Percentiles rank a stretch among this genome's conserved stretches.
Evolutionary conservation across 208 protist species (phyloP).

Genomic region (Leishmania lainsoni): DNA sequence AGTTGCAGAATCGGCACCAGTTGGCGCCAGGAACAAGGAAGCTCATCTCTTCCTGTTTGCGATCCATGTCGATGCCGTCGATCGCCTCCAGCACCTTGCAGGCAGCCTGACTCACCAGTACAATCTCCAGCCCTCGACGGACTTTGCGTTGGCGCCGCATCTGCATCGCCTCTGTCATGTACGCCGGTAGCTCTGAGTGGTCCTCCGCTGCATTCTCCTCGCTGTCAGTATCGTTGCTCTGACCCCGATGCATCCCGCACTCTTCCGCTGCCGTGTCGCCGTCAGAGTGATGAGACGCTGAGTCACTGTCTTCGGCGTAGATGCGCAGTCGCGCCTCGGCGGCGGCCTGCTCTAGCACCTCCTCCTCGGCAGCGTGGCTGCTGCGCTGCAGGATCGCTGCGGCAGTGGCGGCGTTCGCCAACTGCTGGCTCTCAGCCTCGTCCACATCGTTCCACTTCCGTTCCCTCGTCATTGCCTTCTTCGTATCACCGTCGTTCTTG

Average conservation of each 20-base stretch:
- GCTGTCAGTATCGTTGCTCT: not conserved
- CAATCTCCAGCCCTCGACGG: slow-evolving; percentile 34
- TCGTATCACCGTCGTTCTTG: not conserved
- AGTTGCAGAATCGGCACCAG: slow-evolving; percentile 61
- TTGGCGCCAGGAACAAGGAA: slow-evolving; percentile 52
- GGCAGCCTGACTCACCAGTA: slow-evolving; percentile 49
- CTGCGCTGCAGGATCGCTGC: slow-evolving; percentile 24
- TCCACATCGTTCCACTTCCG: slow-evolving; percentile 15
- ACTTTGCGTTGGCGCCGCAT: slow-evolving; percentile 44
- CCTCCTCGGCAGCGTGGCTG: slow-evolving; percentile 16
- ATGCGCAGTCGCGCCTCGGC: slow-evolving; percentile 28
- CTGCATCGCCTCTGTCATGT: slow-evolving; percentile 42
- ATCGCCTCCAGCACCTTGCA: slow-evolving; percentile 32
- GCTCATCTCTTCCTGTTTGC: slow-evolving; percentile 48
- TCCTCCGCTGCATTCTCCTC: slow-evolving; percentile 14
- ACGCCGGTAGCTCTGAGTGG: slow-evolving; percentile 23
- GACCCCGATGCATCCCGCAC: not conserved
- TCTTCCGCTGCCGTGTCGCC: not conserved
- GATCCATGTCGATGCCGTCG: slow-evolving; percentile 29
- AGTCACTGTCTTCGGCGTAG: slow-evolving; percentile 6
- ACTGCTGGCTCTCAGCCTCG: slow-evolving; percentile 27
- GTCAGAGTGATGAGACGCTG: not conserved
- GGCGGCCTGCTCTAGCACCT: slow-evolving; percentile 19
- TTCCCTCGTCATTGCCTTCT: not conserved
- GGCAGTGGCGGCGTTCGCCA: slow-evolving; percentile 30